These are phyloP conservation scores for Pseudogymnoascus sp. DNA, from an alignment of 2,329 filamentous ascomycete species.

Conservation along the genomic window DNA sequence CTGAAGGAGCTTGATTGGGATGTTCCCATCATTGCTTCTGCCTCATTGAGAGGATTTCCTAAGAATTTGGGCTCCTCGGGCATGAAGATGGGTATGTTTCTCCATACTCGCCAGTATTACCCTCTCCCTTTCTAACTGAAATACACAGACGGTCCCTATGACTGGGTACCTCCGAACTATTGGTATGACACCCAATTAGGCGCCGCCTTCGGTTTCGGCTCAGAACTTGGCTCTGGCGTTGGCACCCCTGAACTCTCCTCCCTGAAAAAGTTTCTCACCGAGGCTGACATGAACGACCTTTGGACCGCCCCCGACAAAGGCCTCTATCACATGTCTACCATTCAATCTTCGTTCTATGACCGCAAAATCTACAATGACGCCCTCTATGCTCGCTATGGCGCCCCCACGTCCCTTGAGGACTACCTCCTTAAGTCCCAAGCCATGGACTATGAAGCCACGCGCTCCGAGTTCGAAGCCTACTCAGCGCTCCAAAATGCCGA, in stretches of 20 bases:
- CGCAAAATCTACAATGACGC: constrained; percentile 51
- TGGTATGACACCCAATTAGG: constrained; percentile 49
- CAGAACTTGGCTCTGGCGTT: constrained; percentile 53
- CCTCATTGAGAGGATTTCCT: constrained; percentile 46
- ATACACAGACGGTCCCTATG: constrained; percentile 47
- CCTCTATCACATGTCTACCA: constrained; percentile 53
- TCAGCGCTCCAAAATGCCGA: constrained; percentile 40
- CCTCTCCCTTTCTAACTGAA: not conserved
- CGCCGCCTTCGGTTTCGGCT: constrained; percentile 55
- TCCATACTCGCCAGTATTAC: not conserved
- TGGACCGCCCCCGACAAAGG: constrained; percentile 46
- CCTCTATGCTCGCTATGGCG: constrained; percentile 44
- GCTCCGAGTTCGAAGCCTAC: constrained; percentile 51
- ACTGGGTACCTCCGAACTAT: constrained; percentile 58
- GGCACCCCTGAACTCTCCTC: constrained; percentile 51
- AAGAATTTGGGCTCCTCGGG: constrained; percentile 45
- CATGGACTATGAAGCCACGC: constrained; percentile 56
- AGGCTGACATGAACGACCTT: constrained; percentile 43
- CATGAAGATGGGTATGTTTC: constrained; percentile 48
- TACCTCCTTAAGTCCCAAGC: constrained; percentile 54
- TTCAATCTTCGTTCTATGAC: constrained; percentile 45
- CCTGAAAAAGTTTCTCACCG: constrained; percentile 44
- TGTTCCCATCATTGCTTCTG: constrained; percentile 49
- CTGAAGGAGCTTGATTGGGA: constrained; percentile 46
- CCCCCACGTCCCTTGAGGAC: constrained; percentile 43